Evolutionary conservation across 495 filamentous ascomycete species (phyloP).

Genomic region (Trichoderma virens): DNA sequence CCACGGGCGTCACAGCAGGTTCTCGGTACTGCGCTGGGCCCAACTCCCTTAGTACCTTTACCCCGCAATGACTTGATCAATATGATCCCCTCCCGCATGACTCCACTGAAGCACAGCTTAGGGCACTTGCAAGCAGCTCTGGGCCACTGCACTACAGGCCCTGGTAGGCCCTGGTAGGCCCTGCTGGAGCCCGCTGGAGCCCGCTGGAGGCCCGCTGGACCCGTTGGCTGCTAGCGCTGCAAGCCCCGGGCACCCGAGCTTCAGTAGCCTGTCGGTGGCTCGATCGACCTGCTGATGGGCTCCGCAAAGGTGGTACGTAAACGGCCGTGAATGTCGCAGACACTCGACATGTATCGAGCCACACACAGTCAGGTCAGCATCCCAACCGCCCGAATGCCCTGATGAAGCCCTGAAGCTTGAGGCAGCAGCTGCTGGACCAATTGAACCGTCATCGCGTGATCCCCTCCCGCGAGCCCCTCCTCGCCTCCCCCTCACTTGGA

Average conservation of each 20-base stretch:
- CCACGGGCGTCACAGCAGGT: background rate
- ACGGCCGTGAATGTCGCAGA: background rate
- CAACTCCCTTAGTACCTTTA: background rate
- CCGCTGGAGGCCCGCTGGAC: background rate
- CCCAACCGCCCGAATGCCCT: background rate
- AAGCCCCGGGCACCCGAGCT: background rate
- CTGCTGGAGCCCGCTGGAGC: slow-evolving; percentile 6
- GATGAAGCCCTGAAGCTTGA: background rate
- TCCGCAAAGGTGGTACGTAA: background rate
- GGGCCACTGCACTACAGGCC: no score
- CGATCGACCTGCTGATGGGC: slow-evolving; percentile 7
- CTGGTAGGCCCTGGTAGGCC: background rate
- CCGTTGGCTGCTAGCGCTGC: background rate
- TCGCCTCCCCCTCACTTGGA: slow-evolving; percentile 2
- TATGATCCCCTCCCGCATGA: background rate
- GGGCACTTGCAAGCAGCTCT: no score
- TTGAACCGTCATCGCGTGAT: slow-evolving; percentile 1
- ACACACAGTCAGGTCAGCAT: background rate
- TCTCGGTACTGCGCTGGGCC: background rate
- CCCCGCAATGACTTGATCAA: slow-evolving; percentile 4
- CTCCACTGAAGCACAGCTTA: no score
- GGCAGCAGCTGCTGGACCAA: slow-evolving; percentile 2
- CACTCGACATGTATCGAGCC: slow-evolving; percentile 7
- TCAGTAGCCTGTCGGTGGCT: background rate
- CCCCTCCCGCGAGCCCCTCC: slow-evolving; percentile 1